Evolutionary conservation across 2,329 filamentous ascomycete genomes (phyloP).

Genomic region (Cercospora canescens): DNA sequence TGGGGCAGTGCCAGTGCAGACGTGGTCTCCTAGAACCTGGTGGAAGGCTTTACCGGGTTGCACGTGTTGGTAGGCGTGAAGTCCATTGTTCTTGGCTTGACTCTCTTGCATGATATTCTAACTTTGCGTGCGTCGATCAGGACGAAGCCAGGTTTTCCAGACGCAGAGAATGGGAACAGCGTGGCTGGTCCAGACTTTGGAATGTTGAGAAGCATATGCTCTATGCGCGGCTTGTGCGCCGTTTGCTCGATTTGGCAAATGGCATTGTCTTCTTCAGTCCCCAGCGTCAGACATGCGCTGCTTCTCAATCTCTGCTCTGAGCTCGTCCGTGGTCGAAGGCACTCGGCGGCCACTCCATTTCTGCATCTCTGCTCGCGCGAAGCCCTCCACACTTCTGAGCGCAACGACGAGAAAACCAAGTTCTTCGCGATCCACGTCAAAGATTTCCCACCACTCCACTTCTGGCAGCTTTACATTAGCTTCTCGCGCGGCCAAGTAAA

Average conservation of each 20-base stretch:
- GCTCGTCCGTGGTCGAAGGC: slow-evolving; percentile 57
- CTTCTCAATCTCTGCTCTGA: slow-evolving; percentile 61
- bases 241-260: neutral
- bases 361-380: slow-evolving; percentile 61
- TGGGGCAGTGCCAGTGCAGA: neutral
- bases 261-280: neutral
- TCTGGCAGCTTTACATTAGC: slow-evolving; percentile 75
- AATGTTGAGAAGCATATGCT: neutral
- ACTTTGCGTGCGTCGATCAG: neutral
- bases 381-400: slow-evolving; percentile 75
- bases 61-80: neutral
- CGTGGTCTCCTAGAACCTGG: neutral
- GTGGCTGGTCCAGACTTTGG: neutral
- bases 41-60: neutral
- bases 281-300: slow-evolving; percentile 10
- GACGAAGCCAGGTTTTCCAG: neutral
- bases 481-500: slow-evolving; percentile 86
- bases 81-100: neutral
- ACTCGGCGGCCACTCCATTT: slow-evolving; percentile 55
- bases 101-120: neutral
- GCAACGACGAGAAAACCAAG: slow-evolving; percentile 89
- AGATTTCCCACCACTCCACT: slow-evolving; percentile 95
- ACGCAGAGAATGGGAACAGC: neutral
- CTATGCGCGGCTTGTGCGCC: neutral
- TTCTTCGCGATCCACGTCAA: slow-evolving; percentile 92